Conservation (phyloP, 83 land plant species). For the Picea abies region DNA sequence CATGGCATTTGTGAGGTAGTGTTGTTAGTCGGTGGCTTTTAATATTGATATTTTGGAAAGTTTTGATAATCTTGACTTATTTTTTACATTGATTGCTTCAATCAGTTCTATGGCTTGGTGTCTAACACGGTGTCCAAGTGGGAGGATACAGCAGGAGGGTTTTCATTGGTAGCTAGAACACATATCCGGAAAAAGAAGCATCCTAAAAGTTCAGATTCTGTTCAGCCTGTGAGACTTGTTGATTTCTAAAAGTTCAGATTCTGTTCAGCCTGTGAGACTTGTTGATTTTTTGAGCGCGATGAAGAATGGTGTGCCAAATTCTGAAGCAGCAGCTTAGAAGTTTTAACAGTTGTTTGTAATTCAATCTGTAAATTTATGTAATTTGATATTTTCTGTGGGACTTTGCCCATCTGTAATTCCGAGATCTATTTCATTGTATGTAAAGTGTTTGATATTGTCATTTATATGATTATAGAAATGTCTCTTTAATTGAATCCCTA, state of each 20-base stretch:
- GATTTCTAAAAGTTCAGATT: slow-evolving; percentile 1
- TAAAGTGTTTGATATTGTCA: not conserved
- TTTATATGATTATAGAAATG: not conserved
- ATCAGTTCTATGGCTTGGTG: slow-evolving; percentile 62
- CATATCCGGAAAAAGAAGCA: slow-evolving; percentile 9
- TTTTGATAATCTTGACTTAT: slow-evolving; percentile 6
- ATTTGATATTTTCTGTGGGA: not conserved
- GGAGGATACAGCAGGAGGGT: slow-evolving; percentile 20
- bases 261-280: not conserved
- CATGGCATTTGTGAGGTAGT: slow-evolving; percentile 78
- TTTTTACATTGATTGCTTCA: not conserved
- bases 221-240: not conserved
- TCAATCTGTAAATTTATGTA: not conserved
- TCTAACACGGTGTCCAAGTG: slow-evolving; percentile 42
- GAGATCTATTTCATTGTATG: not conserved
- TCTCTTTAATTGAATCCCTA: not conserved
- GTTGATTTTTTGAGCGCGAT: not conserved
- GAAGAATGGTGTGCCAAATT: slow-evolving; percentile 7
- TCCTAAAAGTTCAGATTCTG: not conserved
- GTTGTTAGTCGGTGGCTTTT: not conserved
- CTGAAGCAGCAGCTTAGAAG: slow-evolving; percentile 12
- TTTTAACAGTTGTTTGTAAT: not conserved
- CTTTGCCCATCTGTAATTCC: not conserved
- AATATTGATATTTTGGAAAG: not conserved
- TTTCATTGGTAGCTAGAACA: slow-evolving; percentile 1